Base-by-base conservation (phyloP, 768 basidiomycete species). In the Tricholoma sp. region DNA sequence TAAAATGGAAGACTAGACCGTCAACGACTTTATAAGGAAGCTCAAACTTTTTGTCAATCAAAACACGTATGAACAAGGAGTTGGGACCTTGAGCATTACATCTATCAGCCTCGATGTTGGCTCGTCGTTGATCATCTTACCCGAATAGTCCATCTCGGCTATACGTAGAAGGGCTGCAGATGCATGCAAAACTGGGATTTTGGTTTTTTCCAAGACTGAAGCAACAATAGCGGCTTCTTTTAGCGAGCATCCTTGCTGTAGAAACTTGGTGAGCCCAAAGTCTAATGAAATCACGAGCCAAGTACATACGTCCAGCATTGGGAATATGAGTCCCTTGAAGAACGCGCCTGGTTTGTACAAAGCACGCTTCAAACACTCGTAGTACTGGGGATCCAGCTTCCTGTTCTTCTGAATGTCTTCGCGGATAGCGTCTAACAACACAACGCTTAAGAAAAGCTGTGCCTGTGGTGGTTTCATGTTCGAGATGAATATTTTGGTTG, bases 1-100 rank as follows among this genome's bases (percentile, higher is more conserved):
- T 94, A 70, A 97, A 99, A 75, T 99, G 97, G 79, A 97, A 96
- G 11, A 98, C 95, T 57, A 99, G 83, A 2, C 92, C 90, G 68
- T 99, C 97, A 54, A 99, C 84, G 27, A 97, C 96, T 74, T 98
- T 96, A 79, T 94, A 99, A 0, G 97, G 97, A 29, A 99, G 77
- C 59, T 97, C 93, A 68, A 95, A 91, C 70, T 99, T 99, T 74
- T 99, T 99, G 77, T 99, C 97, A 51, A 98, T 77, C 29, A 99
- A 77, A 11, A 98, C 89, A 18, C 97, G 92, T 69, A 99, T 95
- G 77, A 99, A 98, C 19, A 99, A 81, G 10, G 94, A 97, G 63
- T 94, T 97, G 0, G 97, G 90, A 3, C 94, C 94, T 45, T 49
- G 19, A 19, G 39, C 9, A 45, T 58, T 16, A 54, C 24, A 32